Conservation (phyloP, 176 grass and related monocot genomes). For the Oryza meyeriana region DNA sequence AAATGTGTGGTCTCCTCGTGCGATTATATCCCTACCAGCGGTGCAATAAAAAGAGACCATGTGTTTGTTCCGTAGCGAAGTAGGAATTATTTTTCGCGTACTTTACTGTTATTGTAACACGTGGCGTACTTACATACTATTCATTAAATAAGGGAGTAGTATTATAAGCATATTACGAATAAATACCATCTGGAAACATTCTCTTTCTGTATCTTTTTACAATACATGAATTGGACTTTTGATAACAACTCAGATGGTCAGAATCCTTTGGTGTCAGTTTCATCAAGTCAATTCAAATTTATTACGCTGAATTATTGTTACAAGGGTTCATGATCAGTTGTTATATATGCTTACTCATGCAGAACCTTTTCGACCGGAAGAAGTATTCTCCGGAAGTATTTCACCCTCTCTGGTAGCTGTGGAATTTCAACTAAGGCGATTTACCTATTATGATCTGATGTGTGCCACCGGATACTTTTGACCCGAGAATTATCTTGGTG, state of each 20-base stretch:
- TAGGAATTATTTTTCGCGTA: neutral
- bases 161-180: neutral
- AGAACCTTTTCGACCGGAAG: slow-evolving; percentile 44
- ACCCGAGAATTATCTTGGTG: slow-evolving; percentile 62
- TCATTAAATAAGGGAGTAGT: neutral
- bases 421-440: slow-evolving; percentile 58
- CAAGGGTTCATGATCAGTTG: neutral
- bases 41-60: too few relatives aligned
- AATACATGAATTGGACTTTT: neutral
- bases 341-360: slow-evolving; percentile 3
- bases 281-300: neutral
- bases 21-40: too few relatives aligned
- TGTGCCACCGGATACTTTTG: slow-evolving; percentile 69
- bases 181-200: neutral
- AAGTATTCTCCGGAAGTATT: slow-evolving; percentile 49
- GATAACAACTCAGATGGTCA: neutral
- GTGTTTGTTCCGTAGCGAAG: too few relatives aligned
- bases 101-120: neutral
- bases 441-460: slow-evolving; percentile 61
- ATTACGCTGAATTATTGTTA: neutral
- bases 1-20: neutral
- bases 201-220: neutral
- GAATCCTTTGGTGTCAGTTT: neutral
- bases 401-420: slow-evolving; percentile 43
- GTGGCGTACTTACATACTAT: neutral